A percentile compares a stretch with the other conserved stretches of the same genome.
phyloP scores from a whole-genome alignment of 495 filamentous ascomycete genomes.

The Aspergillus steynii region DNA sequence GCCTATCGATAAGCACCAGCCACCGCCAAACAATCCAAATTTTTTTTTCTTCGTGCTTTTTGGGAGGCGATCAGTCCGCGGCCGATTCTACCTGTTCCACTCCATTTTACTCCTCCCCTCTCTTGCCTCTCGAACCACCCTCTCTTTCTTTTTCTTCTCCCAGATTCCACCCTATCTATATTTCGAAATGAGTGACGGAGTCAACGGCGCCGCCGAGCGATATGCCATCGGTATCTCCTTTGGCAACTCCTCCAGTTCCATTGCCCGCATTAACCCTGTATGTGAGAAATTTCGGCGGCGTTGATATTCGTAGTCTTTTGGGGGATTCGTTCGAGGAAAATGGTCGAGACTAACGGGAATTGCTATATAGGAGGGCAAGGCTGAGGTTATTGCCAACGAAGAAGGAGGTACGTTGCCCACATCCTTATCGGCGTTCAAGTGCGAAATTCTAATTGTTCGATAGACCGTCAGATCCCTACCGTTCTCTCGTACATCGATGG shows the following conservation, averaged over 20 bases:
- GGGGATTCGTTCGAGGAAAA: background rate
- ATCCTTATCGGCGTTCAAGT: background rate
- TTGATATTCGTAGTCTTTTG: background rate
- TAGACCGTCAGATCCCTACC: conserved; percentile 95
- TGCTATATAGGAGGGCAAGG: conserved; percentile 75
- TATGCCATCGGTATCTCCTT: conserved; percentile 94
- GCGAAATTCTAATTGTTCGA: conserved; percentile 8
- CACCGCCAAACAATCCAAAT: conserved; percentile 30
- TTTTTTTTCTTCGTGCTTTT: conserved; percentile 19
- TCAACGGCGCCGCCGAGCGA: conserved; percentile 52
- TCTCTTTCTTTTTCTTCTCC: conserved; percentile 14
- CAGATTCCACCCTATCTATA: conserved; percentile 20
- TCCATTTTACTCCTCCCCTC: conserved; percentile 3
- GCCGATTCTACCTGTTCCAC: conserved; percentile 10
- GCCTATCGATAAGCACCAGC: conserved; percentile 44
- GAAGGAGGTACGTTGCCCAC: conserved; percentile 73
- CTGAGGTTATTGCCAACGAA: conserved; percentile 98
- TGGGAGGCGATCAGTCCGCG: conserved; percentile 25
- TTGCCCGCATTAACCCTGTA: conserved; percentile 77
- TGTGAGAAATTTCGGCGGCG: conserved; percentile 21
- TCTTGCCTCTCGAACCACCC: background rate
- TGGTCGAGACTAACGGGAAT: conserved; percentile 14
- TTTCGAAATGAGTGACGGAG: conserved; percentile 56
- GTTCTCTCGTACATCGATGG: conserved; percentile 91
- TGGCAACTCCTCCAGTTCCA: conserved; percentile 97